Evolutionary conservation across 2,329 filamentous ascomycete species (phyloP).

Genomic region (Cytospora leucostoma): DNA sequence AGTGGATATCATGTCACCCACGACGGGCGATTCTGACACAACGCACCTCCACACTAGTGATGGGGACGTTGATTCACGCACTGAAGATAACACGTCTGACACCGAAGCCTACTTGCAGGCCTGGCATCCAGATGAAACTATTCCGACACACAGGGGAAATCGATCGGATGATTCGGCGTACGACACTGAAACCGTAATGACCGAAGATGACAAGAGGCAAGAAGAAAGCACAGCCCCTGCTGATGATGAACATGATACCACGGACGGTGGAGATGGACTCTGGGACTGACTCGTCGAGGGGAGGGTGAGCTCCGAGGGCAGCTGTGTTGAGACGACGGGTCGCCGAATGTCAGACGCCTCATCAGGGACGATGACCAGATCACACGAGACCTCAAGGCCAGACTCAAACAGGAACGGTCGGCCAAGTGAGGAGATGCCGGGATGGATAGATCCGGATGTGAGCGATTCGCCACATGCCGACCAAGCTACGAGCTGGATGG

Average conservation of each 20-base stretch:
- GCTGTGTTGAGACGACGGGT: slow-evolving; percentile 22
- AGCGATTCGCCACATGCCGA: neutral
- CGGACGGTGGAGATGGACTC: slow-evolving; percentile 21
- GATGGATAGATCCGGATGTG: neutral
- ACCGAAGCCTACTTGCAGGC: slow-evolving; percentile 23
- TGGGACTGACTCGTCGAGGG: slow-evolving; percentile 26
- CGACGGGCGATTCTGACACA: slow-evolving; percentile 23
- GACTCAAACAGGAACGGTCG: neutral
- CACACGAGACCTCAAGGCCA: neutral
- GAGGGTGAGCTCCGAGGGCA: slow-evolving; percentile 25
- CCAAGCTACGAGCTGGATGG: slow-evolving; percentile 19
- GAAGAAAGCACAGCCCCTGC: slow-evolving; percentile 20
- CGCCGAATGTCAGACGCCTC: neutral
- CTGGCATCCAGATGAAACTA: slow-evolving; percentile 4
- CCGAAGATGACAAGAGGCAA: slow-evolving; percentile 1
- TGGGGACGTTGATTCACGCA: slow-evolving; percentile 25
- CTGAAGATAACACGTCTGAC: slow-evolving; percentile 26
- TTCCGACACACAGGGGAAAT: neutral
- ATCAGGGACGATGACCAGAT: neutral
- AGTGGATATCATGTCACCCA: slow-evolving; percentile 25
- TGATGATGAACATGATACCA: slow-evolving; percentile 24
- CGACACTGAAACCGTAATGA: neutral
- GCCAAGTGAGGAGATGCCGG: neutral
- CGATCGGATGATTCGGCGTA: slow-evolving; percentile 2
- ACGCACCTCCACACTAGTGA: slow-evolving; percentile 26